Base-by-base conservation (phyloP, 805 yeast species). In the Scheffersomyces coipomensis region DNA sequence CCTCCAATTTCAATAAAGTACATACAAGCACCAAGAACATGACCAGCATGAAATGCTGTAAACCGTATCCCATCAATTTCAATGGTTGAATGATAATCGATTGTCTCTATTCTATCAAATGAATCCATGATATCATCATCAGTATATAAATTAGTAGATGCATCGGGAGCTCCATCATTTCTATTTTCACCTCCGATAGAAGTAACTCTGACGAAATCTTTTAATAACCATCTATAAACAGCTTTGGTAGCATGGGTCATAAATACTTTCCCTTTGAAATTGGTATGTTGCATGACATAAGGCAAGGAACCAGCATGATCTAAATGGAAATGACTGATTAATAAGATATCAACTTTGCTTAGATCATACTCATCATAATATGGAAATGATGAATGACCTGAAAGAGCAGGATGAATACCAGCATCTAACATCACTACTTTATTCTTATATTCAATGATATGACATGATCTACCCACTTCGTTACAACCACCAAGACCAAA, bases 171-270 rank as follows among this genome's bases (percentile, higher is more conserved):
- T 33, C 78, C 81, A 31, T 70, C 75, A 7, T 53, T 55, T 11
- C 62, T 62, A 29, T 70, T 74, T 37, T 65, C 68, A 31, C 68
- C 75, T 2, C 75, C 70, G 31, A 78, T 73, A 19, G 78, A 73
- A 11, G 96, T 88, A 19, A 93, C 98, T 52, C 91, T 76, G 13
- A 93, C 97, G 55, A 90, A 93, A 71, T 93, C 99, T 44, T 89
- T 83, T 41, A 93, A 64, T 33, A 93, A 75, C 98, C 99, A 93
- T 48, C 97, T 78, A 61, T 90, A 93, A 42, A 93, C 93, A 29
- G 99, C 98, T 67, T 93, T 93, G 0, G 99, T 93, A 5, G 99
- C 98, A 62, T 93, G 97, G 22, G 99, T 93, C 99, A 93, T 93
- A 60, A 91, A 91, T 4, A 93, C 99, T 35, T 97, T 77, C 2